Percentiles rank a stretch among this genome's conserved stretches.
phyloP scores from a whole-genome alignment of 2,329 filamentous ascomycete genomes.

The Sporothrix inflata region DNA sequence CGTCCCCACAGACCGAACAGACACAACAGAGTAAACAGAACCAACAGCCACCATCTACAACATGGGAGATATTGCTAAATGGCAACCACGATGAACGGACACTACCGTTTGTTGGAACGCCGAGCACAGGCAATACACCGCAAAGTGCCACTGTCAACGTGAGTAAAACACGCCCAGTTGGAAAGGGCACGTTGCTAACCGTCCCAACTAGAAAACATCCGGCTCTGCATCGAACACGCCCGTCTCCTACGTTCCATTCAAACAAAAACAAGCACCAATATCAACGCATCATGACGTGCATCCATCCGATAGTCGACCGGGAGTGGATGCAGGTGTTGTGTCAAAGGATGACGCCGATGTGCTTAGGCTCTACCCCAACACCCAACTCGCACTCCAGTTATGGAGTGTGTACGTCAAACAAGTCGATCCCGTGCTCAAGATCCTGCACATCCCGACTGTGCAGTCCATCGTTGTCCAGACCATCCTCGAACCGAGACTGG shows the following conservation, averaged over 20 bases:
- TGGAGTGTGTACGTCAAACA: conserved; percentile 15
- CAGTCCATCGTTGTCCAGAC: conserved; percentile 7
- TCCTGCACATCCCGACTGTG: conserved; percentile 4
- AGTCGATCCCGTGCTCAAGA: conserved; percentile 23
- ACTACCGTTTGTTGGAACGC: not conserved
- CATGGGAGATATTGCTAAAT: not conserved
- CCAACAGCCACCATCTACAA: not conserved
- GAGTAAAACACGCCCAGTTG: not conserved
- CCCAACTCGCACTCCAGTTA: conserved; percentile 2
- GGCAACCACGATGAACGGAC: not conserved
- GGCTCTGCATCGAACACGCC: not conserved
- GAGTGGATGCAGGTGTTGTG: too few relatives aligned
- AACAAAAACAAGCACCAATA: not conserved
- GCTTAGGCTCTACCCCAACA: not conserved
- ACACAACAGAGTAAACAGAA: not conserved
- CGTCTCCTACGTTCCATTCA: not conserved
- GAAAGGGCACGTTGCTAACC: not conserved
- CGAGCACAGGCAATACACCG: not conserved
- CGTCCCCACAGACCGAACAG: not conserved
- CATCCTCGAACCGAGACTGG: not conserved
- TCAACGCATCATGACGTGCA: not conserved
- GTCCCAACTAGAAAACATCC: not conserved
- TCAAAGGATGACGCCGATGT: not conserved
- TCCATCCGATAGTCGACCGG: not conserved
- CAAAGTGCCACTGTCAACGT: not conserved